These are phyloP conservation scores for Strobilomyces echinocephalus DNA, from an alignment of 768 basidiomycete species.

Conservation along the genomic window DNA sequence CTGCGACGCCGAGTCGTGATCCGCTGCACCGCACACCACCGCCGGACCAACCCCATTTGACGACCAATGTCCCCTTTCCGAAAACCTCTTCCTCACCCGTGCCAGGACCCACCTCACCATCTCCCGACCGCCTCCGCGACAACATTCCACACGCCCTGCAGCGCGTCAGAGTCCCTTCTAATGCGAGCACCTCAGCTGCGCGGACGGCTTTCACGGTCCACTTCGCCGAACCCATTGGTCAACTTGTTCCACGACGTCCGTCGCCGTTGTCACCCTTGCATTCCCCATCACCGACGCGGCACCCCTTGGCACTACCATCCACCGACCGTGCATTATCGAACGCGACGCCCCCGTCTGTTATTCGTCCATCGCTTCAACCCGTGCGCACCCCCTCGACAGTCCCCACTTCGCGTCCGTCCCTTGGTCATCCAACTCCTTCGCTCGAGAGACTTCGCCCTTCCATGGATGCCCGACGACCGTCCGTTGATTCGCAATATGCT, in stretches of 20 bases:
- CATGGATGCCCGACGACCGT: conserved; percentile 13
- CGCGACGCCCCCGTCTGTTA: conserved; percentile 5
- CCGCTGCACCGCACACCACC: conserved; percentile 21
- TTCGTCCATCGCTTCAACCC: conserved; percentile 16
- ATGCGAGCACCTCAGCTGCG: background rate
- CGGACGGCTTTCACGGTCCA: background rate
- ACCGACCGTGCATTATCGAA: conserved; percentile 9
- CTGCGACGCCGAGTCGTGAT: conserved; percentile 18
- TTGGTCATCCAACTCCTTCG: conserved; percentile 14
- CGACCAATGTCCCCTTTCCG: conserved; percentile 2
- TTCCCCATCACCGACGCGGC: background rate
- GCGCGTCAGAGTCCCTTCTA: conserved; percentile 21
- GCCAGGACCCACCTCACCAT: conserved; percentile 8
- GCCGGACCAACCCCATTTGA: conserved; percentile 9
- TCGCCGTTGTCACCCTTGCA: conserved; percentile 6
- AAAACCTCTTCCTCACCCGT: background rate
- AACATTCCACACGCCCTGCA: conserved; percentile 11
- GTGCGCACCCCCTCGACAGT: conserved; percentile 12
- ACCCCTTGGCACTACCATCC: conserved; percentile 7
- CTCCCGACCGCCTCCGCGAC: conserved; percentile 12
- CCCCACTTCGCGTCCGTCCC: conserved; percentile 13
- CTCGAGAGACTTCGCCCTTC: conserved; percentile 16
- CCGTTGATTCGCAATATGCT: conserved; percentile 10
- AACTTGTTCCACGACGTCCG: conserved; percentile 12
- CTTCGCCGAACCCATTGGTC: conserved; percentile 8